Percentiles rank a stretch among this genome's conserved stretches.
These are phyloP conservation scores for Geranium brycei DNA, from an alignment of 345 rosid species.

Conservation along the genomic window DNA sequence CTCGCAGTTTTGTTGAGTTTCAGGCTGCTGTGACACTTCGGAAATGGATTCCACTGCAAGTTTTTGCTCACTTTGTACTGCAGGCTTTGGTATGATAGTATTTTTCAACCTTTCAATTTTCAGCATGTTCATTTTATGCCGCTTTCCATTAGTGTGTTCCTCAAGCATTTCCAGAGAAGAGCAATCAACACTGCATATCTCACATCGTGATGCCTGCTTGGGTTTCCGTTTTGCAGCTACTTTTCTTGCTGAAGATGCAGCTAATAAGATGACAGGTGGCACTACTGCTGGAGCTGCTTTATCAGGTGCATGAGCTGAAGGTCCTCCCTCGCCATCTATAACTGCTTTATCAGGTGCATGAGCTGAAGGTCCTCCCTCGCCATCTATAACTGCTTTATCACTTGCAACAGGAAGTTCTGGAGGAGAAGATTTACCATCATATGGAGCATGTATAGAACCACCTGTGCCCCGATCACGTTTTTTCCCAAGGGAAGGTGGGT, in stretches of 20 bases:
- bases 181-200: conserved; percentile 27
- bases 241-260: conserved; percentile 8
- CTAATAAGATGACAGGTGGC: conserved; percentile 2
- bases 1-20: conserved; percentile 4
- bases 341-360: conserved; percentile 7
- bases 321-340: background rate
- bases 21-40: conserved; percentile 4
- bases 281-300: conserved; percentile 5
- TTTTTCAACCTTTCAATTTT: conserved; percentile 1
- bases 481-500: conserved; percentile 10
- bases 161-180: conserved; percentile 24
- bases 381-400: background rate
- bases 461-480: conserved; percentile 9
- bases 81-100: no score
- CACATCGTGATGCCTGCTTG: conserved; percentile 18
- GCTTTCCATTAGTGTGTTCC: conserved; percentile 28
- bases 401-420: conserved; percentile 9
- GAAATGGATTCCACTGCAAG: conserved; percentile 8
- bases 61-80: background rate
- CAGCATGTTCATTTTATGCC: conserved; percentile 26
- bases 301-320: conserved; percentile 10
- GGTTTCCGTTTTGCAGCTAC: conserved; percentile 4
- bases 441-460: conserved; percentile 1
- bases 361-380: conserved; percentile 4
- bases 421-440: conserved; percentile 7